Conservation (phyloP, 306 rosid genomes). For the Quercus alba region DNA sequence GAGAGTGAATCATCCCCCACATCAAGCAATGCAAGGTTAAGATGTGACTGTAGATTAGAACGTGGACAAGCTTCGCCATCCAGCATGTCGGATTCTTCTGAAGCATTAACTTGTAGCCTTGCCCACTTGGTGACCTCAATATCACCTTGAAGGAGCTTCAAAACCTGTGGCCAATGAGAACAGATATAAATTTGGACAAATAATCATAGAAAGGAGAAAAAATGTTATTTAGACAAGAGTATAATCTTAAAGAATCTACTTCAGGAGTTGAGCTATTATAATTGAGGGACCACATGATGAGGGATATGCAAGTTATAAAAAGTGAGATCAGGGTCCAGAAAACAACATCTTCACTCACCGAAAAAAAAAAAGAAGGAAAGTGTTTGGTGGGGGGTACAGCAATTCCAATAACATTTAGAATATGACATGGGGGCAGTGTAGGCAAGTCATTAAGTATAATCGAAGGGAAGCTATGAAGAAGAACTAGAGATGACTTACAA, state of each 20-base stretch:
- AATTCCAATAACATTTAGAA: no score
- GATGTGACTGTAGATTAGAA: conserved; percentile 75
- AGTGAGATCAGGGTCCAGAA: conserved; percentile 9
- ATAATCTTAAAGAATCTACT: conserved; percentile 4
- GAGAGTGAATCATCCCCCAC: conserved; percentile 96
- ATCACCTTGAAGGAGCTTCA: conserved; percentile 83
- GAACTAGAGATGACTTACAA: conserved; percentile 57
- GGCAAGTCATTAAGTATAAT: background rate
- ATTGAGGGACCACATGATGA: conserved; percentile 16
- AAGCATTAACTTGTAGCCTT: conserved; percentile 52
- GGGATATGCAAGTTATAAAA: conserved; percentile 9
- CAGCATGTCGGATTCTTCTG: conserved; percentile 40
- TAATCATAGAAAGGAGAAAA: background rate
- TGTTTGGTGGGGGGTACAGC: no score
- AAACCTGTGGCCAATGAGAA: conserved; percentile 49
- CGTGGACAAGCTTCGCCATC: conserved; percentile 63
- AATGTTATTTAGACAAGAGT: conserved; percentile 1
- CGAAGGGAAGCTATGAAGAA: conserved; percentile 18
- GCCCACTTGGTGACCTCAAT: conserved; percentile 74
- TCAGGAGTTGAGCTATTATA: background rate
- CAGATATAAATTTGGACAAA: background rate
- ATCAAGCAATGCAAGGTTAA: conserved; percentile 85
- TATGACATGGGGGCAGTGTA: no score
- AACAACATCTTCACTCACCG: background rate
- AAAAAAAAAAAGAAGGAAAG: no score